Percentiles rank a stretch among this genome's conserved stretches.
Conservation (phyloP, 441 rosid species). For the Arabidopsis hybrid region DNA sequence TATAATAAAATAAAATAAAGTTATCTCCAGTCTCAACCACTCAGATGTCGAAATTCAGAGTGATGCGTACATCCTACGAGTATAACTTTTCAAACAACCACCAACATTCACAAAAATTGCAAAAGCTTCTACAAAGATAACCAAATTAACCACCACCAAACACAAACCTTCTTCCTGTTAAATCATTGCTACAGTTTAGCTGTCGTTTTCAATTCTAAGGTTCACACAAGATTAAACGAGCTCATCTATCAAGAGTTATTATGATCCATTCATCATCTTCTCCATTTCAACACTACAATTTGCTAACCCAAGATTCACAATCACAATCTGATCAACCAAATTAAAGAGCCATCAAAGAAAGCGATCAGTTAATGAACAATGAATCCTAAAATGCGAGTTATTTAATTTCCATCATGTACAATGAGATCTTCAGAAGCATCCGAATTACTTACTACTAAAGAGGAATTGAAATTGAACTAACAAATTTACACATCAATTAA, state of each 20-base stretch:
- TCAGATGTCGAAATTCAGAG: constrained; percentile 9
- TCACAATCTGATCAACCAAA: background rate
- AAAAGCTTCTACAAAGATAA: constrained; percentile 21
- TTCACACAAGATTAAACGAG: background rate
- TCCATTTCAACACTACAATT: background rate
- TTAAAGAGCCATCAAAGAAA: background rate
- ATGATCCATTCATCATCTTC: background rate
- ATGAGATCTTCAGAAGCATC: constrained; percentile 9
- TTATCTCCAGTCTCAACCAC: constrained; percentile 33
- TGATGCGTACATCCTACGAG: constrained; percentile 34
- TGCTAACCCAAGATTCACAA: background rate
- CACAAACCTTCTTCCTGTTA: background rate
- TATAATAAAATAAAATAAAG: background rate
- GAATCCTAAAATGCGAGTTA: constrained; percentile 7
- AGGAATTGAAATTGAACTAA: constrained; percentile 25
- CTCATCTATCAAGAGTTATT: background rate
- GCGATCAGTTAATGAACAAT: background rate
- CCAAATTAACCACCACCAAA: constrained; percentile 29
- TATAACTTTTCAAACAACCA: constrained; percentile 23
- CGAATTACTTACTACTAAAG: background rate
- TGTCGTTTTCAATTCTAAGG: background rate
- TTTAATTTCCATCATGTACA: constrained; percentile 13
- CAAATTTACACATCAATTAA: constrained; percentile 37
- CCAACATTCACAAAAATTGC: constrained; percentile 2
- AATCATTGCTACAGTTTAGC: background rate